Conservation (phyloP, 1,284 basidiomycete genomes). For the Pyrrhoderma noxium region DNA sequence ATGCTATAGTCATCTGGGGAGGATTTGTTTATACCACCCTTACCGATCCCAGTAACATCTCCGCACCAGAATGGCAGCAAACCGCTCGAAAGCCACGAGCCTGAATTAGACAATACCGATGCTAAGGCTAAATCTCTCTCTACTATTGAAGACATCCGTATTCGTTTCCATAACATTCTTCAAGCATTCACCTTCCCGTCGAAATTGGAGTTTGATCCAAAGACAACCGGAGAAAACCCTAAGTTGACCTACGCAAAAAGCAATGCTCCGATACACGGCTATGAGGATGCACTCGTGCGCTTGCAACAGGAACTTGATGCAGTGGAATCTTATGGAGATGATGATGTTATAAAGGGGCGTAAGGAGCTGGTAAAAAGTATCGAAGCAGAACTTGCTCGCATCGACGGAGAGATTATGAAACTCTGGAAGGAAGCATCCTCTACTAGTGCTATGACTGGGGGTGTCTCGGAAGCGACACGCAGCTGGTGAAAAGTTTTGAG, state of each 20-base stretch:
- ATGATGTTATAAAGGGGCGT: constrained; percentile 46
- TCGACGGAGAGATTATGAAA: constrained; percentile 29
- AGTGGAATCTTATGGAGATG: constrained; percentile 57
- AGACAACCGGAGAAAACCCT: background rate
- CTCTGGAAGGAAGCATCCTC: background rate
- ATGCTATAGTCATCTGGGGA: too few relatives aligned
- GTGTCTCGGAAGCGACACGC: too few relatives aligned
- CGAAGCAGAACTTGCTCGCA: constrained; percentile 46
- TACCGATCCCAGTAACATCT: constrained; percentile 10
- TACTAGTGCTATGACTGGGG: too few relatives aligned
- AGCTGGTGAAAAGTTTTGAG: too few relatives aligned
- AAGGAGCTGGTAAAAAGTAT: constrained; percentile 52
- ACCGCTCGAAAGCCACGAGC: background rate
- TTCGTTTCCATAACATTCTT: constrained; percentile 24
- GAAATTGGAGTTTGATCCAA: constrained; percentile 7
- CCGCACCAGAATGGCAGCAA: background rate
- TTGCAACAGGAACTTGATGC: constrained; percentile 60
- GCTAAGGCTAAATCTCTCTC: constrained; percentile 17
- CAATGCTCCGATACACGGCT: constrained; percentile 42
- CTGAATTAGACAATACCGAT: constrained; percentile 4
- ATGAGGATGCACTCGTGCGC: constrained; percentile 48
- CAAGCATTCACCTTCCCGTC: constrained; percentile 29
- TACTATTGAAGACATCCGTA: constrained; percentile 2
- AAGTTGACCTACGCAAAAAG: constrained; percentile 33
- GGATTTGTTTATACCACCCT: background rate